Conservation (phyloP, 1,139 yeast species). For the Pichiaceae sp. region DNA sequence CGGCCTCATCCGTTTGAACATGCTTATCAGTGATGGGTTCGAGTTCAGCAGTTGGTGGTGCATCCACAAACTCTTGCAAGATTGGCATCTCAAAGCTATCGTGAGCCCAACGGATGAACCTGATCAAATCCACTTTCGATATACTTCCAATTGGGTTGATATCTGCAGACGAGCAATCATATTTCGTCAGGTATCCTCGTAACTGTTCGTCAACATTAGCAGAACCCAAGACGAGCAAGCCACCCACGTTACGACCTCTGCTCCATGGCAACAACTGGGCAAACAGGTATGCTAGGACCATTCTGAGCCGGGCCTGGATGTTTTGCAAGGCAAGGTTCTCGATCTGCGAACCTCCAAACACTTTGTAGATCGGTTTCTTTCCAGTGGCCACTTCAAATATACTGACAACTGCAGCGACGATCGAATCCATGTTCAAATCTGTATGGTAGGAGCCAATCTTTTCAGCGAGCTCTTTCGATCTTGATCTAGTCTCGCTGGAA, state of each 20-base stretch:
- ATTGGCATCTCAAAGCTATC: slow-evolving; percentile 66
- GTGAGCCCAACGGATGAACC: slow-evolving; percentile 76
- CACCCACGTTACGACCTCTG: slow-evolving; percentile 62
- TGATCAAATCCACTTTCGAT: slow-evolving; percentile 84
- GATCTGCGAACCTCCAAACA: slow-evolving; percentile 86
- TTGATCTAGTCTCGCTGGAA: slow-evolving; percentile 69
- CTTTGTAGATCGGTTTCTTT: slow-evolving; percentile 75
- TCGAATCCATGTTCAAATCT: slow-evolving; percentile 82
- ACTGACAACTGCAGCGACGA: slow-evolving; percentile 65
- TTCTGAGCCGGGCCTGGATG: slow-evolving; percentile 90
- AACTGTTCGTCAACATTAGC: slow-evolving; percentile 98
- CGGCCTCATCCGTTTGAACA: slow-evolving; percentile 93
- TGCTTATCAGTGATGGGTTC: slow-evolving; percentile 91
- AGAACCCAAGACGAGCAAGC: slow-evolving; percentile 83
- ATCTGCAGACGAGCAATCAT: slow-evolving; percentile 96
- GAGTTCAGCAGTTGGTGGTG: slow-evolving; percentile 95
- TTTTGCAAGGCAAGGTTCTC: slow-evolving; percentile 93
- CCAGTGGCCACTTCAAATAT: slow-evolving; percentile 89
- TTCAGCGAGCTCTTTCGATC: slow-evolving; percentile 73
- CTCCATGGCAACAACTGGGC: slow-evolving; percentile 97
- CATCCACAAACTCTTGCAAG: slow-evolving; percentile 67
- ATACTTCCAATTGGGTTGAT: slow-evolving; percentile 96
- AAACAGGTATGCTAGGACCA: slow-evolving; percentile 88
- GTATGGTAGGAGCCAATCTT: slow-evolving; percentile 84
- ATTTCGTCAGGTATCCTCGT: slow-evolving; percentile 91